Conservation (phyloP, 1,284 basidiomycete species). For the Ceratobasidium theobromae region DNA sequence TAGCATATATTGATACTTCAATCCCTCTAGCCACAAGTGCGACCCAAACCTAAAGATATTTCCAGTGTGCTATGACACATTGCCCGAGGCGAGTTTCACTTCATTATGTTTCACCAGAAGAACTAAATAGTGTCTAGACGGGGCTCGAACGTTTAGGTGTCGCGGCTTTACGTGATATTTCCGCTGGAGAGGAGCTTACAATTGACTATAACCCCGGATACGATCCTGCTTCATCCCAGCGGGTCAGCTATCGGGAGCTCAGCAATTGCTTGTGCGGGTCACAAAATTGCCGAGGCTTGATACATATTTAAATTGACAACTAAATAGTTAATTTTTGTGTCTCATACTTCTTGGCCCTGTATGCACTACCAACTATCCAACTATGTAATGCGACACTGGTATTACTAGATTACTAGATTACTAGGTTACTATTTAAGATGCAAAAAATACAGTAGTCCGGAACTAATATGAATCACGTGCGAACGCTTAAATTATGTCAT, state of each 20-base stretch:
- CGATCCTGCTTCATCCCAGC: not conserved
- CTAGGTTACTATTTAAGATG: no score
- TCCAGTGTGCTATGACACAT: constrained; percentile 30
- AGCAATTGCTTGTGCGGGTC: constrained; percentile 5
- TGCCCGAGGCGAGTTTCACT: constrained; percentile 5
- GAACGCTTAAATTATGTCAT: constrained; percentile 17
- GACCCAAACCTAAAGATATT: constrained; percentile 33
- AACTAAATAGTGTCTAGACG: not conserved
- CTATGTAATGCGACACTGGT: no score
- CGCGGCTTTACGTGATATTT: constrained; percentile 23
- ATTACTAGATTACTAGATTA: no score
- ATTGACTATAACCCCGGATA: constrained; percentile 31
- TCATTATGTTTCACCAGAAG: not conserved
- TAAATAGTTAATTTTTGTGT: not conserved
- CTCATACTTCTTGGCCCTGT: no score
- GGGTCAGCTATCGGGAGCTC: not conserved
- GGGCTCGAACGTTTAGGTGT: constrained; percentile 28
- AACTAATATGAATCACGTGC: no score
- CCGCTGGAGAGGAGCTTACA: constrained; percentile 28
- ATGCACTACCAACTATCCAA: not conserved
- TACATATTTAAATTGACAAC: not conserved
- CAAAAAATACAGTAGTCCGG: no score
- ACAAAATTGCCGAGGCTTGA: constrained; percentile 12
- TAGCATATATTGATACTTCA: not conserved
- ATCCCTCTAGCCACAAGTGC: constrained; percentile 25